Base-by-base conservation (phyloP, 805 yeast species). In the Tetrapisispora arboricola region DNA sequence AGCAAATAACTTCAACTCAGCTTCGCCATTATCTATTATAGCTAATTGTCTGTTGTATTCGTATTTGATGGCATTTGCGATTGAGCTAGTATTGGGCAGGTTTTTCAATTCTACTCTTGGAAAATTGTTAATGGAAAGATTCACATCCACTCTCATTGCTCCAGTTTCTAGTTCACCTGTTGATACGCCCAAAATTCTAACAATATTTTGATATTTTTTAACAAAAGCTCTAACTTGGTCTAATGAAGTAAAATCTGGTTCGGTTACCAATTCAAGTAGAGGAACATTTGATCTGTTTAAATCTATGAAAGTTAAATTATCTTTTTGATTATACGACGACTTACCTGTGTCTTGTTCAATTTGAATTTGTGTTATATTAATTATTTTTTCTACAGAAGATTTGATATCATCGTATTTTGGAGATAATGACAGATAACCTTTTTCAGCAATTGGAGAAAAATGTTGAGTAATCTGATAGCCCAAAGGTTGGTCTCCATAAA, bases 381-480 rank as follows among this genome's bases (percentile, higher is more conserved):
- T 81, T 6, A 24, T 24, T 6, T 45, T 53, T 38, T 77, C 71
- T 24, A 60, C 64, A 2, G 61, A 60, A 4, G 61, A 57, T 2
- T 64, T 53, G 2, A 75, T 66, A 8, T 72, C 76, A 55, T 87
- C 95, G 41, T 69, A 66, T 27, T 71, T 61, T 19, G 63, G 60
- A 10, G 52, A 55, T 31, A 90, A 57, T 18, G 56, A 56, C 24
- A 90, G 36, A 17, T 40, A 48, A 0, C 98, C 98, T 37, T 75
- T 69, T 25, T 60, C 65, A 2, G 96, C 92, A 36, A 84, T 66
- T 1, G 97, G 96, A 27, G 71, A 70, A 57, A 73, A 85, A 54
- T 77, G 84, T 61, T 92, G 98, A 0, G 98, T 92, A 38, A 92
- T 82, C 58, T 92, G 98, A 61, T 87, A 92, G 1, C 98, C 98